Conservation (phyloP, 441 rosid genomes). For the Raphanus hybrid region DNA sequence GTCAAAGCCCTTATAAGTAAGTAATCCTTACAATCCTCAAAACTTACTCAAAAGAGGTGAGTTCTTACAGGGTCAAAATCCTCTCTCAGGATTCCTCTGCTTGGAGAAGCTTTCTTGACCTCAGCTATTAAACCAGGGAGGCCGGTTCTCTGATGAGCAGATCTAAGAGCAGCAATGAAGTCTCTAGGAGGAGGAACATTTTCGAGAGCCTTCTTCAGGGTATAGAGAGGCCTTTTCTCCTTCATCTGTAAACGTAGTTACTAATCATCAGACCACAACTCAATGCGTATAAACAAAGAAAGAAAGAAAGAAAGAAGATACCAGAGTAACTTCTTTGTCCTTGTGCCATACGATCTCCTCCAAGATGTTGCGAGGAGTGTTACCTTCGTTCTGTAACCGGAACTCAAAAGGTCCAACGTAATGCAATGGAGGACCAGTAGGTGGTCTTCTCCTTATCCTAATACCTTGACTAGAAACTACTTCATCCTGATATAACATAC, state of each 20-base stretch:
- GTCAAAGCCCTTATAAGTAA: neutral
- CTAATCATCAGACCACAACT: neutral
- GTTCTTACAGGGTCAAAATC: conserved; percentile 77
- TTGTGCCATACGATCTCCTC: conserved; percentile 94
- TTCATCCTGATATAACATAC: conserved; percentile 72
- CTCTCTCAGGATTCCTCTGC: conserved; percentile 87
- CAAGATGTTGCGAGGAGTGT: conserved; percentile 81
- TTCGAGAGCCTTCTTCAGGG: conserved; percentile 58
- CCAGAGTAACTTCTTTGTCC: conserved; percentile 73
- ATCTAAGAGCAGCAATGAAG: conserved; percentile 81
- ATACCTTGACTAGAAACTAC: conserved; percentile 86
- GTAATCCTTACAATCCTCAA: neutral
- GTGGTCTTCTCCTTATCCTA: conserved; percentile 74
- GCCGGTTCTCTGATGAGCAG: conserved; percentile 70
- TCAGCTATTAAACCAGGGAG: conserved; percentile 84
- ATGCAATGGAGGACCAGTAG: conserved; percentile 81
- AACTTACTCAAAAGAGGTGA: neutral
- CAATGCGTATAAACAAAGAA: neutral
- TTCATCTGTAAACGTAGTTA: conserved; percentile 54
- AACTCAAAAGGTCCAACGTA: conserved; percentile 94
- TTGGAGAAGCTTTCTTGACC: conserved; percentile 98
- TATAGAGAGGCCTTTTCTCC: conserved; percentile 62
- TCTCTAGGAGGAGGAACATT: conserved; percentile 75
- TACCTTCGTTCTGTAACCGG: conserved; percentile 79
- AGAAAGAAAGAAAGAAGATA: conserved; percentile 9